These are phyloP conservation scores for Aspergillus amoenus DNA, from an alignment of 2,329 filamentous ascomycete species.

Conservation along the genomic window DNA sequence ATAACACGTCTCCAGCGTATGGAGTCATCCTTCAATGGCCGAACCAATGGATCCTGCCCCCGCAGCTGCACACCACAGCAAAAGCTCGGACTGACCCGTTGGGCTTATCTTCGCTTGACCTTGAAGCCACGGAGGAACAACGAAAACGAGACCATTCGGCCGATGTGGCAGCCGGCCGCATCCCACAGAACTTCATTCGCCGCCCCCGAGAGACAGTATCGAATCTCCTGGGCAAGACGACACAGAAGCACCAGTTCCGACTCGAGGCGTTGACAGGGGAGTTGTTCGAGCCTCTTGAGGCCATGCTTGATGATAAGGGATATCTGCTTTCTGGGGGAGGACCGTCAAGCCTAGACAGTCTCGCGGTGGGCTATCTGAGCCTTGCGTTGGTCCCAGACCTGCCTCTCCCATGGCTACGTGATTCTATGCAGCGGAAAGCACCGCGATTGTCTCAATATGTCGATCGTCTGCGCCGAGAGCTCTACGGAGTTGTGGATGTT, in stretches of 20 bases:
- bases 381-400: constrained; percentile 66
- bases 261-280: constrained; percentile 70
- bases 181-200: constrained; percentile 52
- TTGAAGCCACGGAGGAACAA: constrained; percentile 50
- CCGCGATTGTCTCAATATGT: constrained; percentile 47
- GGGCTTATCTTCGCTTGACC: constrained; percentile 67
- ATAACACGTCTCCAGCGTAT: constrained; percentile 75
- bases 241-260: constrained; percentile 71
- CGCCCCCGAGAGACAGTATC: constrained; percentile 60
- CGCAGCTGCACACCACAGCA: constrained; percentile 68
- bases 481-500: constrained; percentile 37
- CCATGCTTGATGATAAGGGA: constrained; percentile 56
- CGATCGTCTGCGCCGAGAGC: constrained; percentile 36
- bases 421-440: constrained; percentile 55
- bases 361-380: constrained; percentile 76
- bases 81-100: constrained; percentile 68
- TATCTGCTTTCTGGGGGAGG: constrained; percentile 55
- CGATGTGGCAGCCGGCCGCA: constrained; percentile 39
- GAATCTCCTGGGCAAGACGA: constrained; percentile 62
- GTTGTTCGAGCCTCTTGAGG: constrained; percentile 69
- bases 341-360: constrained; percentile 71
- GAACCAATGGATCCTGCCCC: constrained; percentile 81
- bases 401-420: constrained; percentile 62
- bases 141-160: constrained; percentile 38
- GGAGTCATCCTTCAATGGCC: constrained; percentile 79